Conservation (phyloP, 1,284 basidiomycete genomes). For the Coniferiporia sulphurascens region DNA sequence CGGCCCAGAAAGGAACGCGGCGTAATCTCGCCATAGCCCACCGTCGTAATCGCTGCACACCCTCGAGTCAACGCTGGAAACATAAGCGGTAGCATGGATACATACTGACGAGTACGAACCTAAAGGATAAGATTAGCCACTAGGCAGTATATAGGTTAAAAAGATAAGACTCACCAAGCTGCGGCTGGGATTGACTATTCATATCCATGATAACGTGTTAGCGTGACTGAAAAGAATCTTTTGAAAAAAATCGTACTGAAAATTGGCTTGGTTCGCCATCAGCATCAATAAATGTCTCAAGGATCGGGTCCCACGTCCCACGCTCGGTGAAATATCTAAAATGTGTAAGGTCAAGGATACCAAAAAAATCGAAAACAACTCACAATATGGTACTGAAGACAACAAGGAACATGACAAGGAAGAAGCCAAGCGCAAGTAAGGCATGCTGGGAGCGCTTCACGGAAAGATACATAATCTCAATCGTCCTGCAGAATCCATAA, state of each 20-base stretch:
- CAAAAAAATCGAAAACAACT: conserved; percentile 25
- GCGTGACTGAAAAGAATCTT: background rate
- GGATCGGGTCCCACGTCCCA: conserved; percentile 77
- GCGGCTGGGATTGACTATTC: conserved; percentile 73
- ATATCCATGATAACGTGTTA: background rate
- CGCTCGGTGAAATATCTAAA: conserved; percentile 81
- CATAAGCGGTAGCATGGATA: background rate
- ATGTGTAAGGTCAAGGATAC: background rate
- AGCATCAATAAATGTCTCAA: conserved; percentile 76
- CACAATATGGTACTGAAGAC: conserved; percentile 83
- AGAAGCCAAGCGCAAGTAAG: conserved; percentile 80
- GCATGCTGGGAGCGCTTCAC: conserved; percentile 82
- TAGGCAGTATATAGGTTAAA: conserved; percentile 19
- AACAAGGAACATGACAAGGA: conserved; percentile 81
- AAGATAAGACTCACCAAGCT: conserved; percentile 46
- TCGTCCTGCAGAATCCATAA: conserved; percentile 50
- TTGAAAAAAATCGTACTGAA: conserved; percentile 39
- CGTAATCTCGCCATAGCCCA: conserved; percentile 85
- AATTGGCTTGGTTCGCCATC: conserved; percentile 81
- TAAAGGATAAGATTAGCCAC: conserved; percentile 34
- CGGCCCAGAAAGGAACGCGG: conserved; percentile 80
- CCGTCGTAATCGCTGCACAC: conserved; percentile 68
- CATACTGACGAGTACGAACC: conserved; percentile 42
- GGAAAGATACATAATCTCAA: conserved; percentile 91
- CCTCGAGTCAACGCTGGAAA: background rate